A percentile compares a stretch with the other conserved stretches of the same genome.
Evolutionary conservation across 495 filamentous ascomycete species (phyloP).

Genomic region (Penicillium psychrofluorescens): DNA sequence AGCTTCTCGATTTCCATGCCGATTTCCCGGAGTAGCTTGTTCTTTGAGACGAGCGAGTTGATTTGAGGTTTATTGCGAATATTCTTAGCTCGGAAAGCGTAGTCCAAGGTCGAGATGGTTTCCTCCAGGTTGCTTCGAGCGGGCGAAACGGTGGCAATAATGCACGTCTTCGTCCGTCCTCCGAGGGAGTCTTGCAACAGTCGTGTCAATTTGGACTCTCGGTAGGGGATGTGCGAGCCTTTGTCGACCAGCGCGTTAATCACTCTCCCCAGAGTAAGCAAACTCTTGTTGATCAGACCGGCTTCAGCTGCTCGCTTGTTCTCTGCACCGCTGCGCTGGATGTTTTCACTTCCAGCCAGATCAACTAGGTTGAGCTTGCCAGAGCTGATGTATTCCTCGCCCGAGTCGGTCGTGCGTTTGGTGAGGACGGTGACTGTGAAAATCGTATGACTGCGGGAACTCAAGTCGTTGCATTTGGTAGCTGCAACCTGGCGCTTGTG

Average conservation of each 20-base stretch:
- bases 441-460: conserved; percentile 90
- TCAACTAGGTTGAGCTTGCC: conserved; percentile 96
- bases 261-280: conserved; percentile 89
- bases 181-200: conserved; percentile 94
- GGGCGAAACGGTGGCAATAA: conserved; percentile 93
- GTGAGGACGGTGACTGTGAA: conserved; percentile 90
- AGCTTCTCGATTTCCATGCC: conserved; percentile 91
- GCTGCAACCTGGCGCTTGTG: conserved; percentile 92
- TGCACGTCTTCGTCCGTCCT: conserved; percentile 93
- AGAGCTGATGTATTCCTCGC: conserved; percentile 85
- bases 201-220: conserved; percentile 93
- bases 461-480: conserved; percentile 97
- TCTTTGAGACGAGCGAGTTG: conserved; percentile 85
- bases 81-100: conserved; percentile 95
- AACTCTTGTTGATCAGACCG: conserved; percentile 94
- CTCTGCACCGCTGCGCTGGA: conserved; percentile 91
- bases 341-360: conserved; percentile 94
- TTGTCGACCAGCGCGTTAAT: conserved; percentile 97
- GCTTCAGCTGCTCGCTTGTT: conserved; percentile 96
- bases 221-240: conserved; percentile 84
- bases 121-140: conserved; percentile 93
- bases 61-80: conserved; percentile 97
- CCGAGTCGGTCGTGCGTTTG: conserved; percentile 71
- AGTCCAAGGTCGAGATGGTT: conserved; percentile 95
- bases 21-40: conserved; percentile 82